Base-by-base conservation (phyloP, 345 rosid species). In the Gossypium anomalum region DNA sequence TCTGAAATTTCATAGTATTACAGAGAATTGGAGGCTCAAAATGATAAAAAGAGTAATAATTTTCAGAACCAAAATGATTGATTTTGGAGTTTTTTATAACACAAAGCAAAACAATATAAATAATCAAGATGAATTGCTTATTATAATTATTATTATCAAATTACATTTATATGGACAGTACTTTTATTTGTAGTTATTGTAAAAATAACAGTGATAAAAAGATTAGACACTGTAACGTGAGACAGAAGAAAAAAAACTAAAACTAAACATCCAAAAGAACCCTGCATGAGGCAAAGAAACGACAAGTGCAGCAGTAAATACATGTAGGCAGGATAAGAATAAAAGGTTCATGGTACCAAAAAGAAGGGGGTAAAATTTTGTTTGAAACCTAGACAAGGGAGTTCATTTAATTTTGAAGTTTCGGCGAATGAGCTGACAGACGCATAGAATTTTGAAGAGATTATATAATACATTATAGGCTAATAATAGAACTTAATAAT, bases 191-290 rank as follows among this genome's bases (percentile, higher is more conserved):
- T 27, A 4, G 3, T 27, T 3, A 27, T 3, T 27, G 0, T 27
- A 3, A 29, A 29, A 29, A 29, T 0, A 29, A 29, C 0, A 29
- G 0, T 3, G 0, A 27, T 27, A 0, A 29, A 3, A 3, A 27
- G 0, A 27, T 27, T 27, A 27, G 0, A 27, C 3, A 27, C 0
- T 2, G 0, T 0, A 27, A 0, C 34, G 4, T 27, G 4, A 27
- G 34, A 0, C 0, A 27, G 0, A 27, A 0, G 25, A 23, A 27
- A 29, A 29, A 27, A 29, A 29, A n/a, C n/a, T n/a, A n/a, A 29
- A 29, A 3, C 34, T 29, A 3, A 29, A 29, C 6, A 29, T 29
- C 38, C 38, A 29, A 29, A 34, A 34, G 38, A 34, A 34, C 6
- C 6, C 38, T 34, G 34, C 5, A 29, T 29, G 34, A 59, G 38